Evolutionary conservation across 1,284 basidiomycete species (phyloP).

Genomic region (Bondarzewia mesenterica): DNA sequence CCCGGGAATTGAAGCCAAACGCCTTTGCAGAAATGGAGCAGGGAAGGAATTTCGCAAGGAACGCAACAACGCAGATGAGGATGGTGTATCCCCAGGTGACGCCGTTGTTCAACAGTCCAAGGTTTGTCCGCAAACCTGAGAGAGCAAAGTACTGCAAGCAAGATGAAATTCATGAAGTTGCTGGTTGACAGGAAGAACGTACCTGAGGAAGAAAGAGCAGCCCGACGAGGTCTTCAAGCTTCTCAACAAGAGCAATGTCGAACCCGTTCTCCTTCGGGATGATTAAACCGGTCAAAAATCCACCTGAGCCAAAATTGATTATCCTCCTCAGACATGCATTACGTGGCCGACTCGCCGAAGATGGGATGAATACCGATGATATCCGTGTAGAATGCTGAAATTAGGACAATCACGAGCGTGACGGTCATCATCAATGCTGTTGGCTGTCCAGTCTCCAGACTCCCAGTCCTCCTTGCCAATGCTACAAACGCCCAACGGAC

Average conservation of each 20-base stretch:
- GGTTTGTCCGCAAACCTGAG: slow-evolving; percentile 79
- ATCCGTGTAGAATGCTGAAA: slow-evolving; percentile 82
- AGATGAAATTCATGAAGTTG: not conserved
- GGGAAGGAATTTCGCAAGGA: slow-evolving; percentile 68
- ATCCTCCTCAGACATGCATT: not conserved
- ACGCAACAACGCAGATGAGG: slow-evolving; percentile 75
- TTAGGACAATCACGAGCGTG: slow-evolving; percentile 70
- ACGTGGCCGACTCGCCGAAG: slow-evolving; percentile 35
- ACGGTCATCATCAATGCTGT: slow-evolving; percentile 74
- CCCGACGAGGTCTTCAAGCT: slow-evolving; percentile 71
- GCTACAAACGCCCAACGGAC: slow-evolving; percentile 58
- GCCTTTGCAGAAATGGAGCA: slow-evolving; percentile 59
- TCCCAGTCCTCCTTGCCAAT: slow-evolving; percentile 64
- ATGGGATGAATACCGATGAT: slow-evolving; percentile 74
- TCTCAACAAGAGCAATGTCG: slow-evolving; percentile 68
- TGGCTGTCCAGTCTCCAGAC: slow-evolving; percentile 66
- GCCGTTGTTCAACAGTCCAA: slow-evolving; percentile 69
- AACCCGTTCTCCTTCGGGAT: slow-evolving; percentile 86
- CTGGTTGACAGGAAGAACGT: slow-evolving; percentile 17
- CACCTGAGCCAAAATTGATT: slow-evolving; percentile 44
- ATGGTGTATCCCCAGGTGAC: slow-evolving; percentile 84
- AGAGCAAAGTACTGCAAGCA: slow-evolving; percentile 66
- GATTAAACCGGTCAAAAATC: slow-evolving; percentile 83
- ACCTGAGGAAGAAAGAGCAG: slow-evolving; percentile 80
- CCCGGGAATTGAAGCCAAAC: slow-evolving; percentile 68